Percentiles rank a stretch among this genome's conserved stretches.
phyloP scores from a whole-genome alignment of 768 basidiomycete species.

The Lanmaoa rubissima region DNA sequence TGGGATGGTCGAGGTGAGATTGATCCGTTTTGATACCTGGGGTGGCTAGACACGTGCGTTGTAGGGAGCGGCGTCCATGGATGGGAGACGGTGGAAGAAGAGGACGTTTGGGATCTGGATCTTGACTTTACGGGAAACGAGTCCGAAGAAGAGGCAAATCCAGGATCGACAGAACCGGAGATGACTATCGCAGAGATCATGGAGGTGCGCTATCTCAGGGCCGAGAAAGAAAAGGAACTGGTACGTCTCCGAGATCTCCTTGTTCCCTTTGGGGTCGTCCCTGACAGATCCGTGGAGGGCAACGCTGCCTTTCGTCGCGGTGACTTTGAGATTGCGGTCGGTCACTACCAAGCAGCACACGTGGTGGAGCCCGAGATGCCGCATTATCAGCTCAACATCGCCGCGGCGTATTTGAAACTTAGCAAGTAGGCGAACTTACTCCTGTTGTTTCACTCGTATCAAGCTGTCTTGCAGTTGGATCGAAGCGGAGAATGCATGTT shows the following conservation, averaged over 20 bases:
- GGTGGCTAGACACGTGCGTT: neutral
- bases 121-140: slow-evolving; percentile 62
- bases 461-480: slow-evolving; percentile 52
- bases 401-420: slow-evolving; percentile 71
- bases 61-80: slow-evolving; percentile 59
- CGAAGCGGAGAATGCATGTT: slow-evolving; percentile 69
- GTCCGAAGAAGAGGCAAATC: slow-evolving; percentile 48
- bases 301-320: slow-evolving; percentile 67
- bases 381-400: slow-evolving; percentile 74
- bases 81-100: slow-evolving; percentile 75
- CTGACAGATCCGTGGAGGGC: slow-evolving; percentile 44
- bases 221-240: slow-evolving; percentile 69
- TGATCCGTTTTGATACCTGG: neutral
- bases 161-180: slow-evolving; percentile 27
- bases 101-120: slow-evolving; percentile 73
- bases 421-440: slow-evolving; percentile 49
- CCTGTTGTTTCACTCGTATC: slow-evolving; percentile 11
- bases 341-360: slow-evolving; percentile 58
- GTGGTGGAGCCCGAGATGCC: slow-evolving; percentile 70
- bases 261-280: neutral
- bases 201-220: slow-evolving; percentile 69
- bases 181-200: slow-evolving; percentile 75
- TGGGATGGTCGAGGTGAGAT: slow-evolving; percentile 68
- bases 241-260: slow-evolving; percentile 33
- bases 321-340: slow-evolving; percentile 53